A percentile compares a stretch with the other conserved stretches of the same genome.
These are phyloP conservation scores for Knufia fluminis DNA, from an alignment of 2,329 filamentous ascomycete species.

Conservation along the genomic window DNA sequence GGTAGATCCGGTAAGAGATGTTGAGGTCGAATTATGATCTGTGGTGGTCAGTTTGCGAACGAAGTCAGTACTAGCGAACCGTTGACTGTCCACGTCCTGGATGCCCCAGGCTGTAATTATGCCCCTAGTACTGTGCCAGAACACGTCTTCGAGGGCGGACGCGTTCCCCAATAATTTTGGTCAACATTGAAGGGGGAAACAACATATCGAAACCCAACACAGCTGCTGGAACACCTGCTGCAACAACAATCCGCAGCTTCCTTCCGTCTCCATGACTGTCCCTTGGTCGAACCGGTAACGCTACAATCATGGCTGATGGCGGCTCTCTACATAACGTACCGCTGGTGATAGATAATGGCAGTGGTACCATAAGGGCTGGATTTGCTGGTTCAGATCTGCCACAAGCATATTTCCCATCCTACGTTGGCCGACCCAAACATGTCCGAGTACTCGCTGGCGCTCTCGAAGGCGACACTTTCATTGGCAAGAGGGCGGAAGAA, in stretches of 20 bases:
- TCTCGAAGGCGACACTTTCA: slow-evolving; percentile 92
- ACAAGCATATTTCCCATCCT: slow-evolving; percentile 95
- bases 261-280: neutral
- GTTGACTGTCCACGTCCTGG: too few relatives aligned
- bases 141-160: neutral
- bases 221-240: neutral
- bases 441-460: slow-evolving; percentile 90
- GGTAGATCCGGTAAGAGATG: too few relatives aligned
- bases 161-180: neutral
- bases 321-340: slow-evolving; percentile 80
- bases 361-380: slow-evolving; percentile 90
- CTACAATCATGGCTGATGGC: slow-evolving; percentile 18
- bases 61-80: too few relatives aligned
- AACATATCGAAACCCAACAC: too few relatives aligned
- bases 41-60: too few relatives aligned
- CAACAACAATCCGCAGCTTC: neutral
- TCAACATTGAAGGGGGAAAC: neutral
- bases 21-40: too few relatives aligned
- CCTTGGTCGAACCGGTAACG: neutral
- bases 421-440: slow-evolving; percentile 93
- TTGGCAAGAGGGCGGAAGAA: slow-evolving; percentile 84
- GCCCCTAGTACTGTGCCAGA: neutral
- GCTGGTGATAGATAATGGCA: slow-evolving; percentile 98
- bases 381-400: slow-evolving; percentile 94
- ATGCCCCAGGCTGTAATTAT: too few relatives aligned